Evolutionary conservation across 1,284 basidiomycete genomes (phyloP).

Genomic region (Pyrrhoderma noxium): DNA sequence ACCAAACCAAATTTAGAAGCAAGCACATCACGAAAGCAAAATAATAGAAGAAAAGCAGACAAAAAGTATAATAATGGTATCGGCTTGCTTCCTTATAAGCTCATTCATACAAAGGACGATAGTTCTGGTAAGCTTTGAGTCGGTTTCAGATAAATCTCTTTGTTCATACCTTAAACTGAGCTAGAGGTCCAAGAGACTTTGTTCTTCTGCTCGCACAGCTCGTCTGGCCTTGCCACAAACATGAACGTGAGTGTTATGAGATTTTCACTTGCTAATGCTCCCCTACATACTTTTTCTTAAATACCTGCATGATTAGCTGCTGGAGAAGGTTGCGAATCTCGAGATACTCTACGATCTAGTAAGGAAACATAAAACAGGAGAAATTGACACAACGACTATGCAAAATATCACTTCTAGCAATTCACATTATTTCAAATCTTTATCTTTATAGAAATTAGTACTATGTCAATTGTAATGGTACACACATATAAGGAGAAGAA

Average conservation of each 20-base stretch:
- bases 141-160: neutral
- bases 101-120: conserved; percentile 27
- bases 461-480: too few species aligned
- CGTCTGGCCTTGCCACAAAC: conserved; percentile 53
- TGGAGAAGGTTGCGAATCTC: conserved; percentile 28
- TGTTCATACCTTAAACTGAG: neutral
- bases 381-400: conserved; percentile 22
- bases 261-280: neutral
- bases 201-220: conserved; percentile 60
- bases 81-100: conserved; percentile 47
- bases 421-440: too few species aligned
- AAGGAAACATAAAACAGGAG: conserved; percentile 22
- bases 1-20: neutral
- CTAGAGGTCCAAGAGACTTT: conserved; percentile 40
- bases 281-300: too few species aligned
- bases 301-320: conserved; percentile 23
- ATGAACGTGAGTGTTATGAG: neutral
- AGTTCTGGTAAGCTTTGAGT: neutral
- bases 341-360: conserved; percentile 24
- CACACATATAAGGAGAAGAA: too few species aligned
- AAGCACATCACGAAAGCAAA: neutral
- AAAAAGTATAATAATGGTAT: conserved; percentile 18
- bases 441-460: too few species aligned
- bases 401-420: neutral
- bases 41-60: neutral